These are phyloP conservation scores for Xerocomellus chrysenteron DNA, from an alignment of 768 basidiomycete genomes.

Conservation along the genomic window DNA sequence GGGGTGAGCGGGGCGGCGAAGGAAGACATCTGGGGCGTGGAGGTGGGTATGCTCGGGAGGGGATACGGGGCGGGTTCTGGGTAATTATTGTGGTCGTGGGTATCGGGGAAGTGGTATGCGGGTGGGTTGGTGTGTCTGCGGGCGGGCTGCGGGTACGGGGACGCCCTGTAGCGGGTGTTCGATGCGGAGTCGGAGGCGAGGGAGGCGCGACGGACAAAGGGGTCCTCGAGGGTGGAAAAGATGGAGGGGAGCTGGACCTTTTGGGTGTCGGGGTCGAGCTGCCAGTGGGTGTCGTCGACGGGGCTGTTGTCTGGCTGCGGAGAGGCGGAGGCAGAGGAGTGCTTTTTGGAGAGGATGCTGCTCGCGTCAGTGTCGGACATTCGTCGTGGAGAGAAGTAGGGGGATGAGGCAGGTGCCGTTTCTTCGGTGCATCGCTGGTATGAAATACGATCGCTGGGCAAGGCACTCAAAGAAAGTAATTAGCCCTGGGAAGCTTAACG, in stretches of 20 bases:
- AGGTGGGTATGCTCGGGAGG: conserved; percentile 52
- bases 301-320: conserved; percentile 48
- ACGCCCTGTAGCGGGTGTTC: conserved; percentile 47
- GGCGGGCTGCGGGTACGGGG: conserved; percentile 54
- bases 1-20: conserved; percentile 49
- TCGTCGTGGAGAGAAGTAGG: conserved; percentile 53
- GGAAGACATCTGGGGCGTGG: conserved; percentile 49
- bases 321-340: conserved; percentile 49
- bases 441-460: conserved; percentile 36
- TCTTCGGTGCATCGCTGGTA: conserved; percentile 6
- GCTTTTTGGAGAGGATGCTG: conserved; percentile 59
- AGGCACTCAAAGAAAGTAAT: conserved; percentile 34
- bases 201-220: conserved; percentile 57
- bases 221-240: conserved; percentile 66
- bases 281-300: conserved; percentile 9
- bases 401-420: conserved; percentile 2
- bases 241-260: conserved; percentile 76
- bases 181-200: conserved; percentile 48
- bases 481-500: conserved; percentile 35
- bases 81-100: conserved; percentile 42
- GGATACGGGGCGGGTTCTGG: conserved; percentile 47
- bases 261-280: conserved; percentile 25
- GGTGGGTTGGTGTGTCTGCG: conserved; percentile 49
- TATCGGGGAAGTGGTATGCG: conserved; percentile 58
- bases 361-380: conserved; percentile 74